Conservation (phyloP, 768 basidiomycete genomes). For the Mycena capillaripes region DNA sequence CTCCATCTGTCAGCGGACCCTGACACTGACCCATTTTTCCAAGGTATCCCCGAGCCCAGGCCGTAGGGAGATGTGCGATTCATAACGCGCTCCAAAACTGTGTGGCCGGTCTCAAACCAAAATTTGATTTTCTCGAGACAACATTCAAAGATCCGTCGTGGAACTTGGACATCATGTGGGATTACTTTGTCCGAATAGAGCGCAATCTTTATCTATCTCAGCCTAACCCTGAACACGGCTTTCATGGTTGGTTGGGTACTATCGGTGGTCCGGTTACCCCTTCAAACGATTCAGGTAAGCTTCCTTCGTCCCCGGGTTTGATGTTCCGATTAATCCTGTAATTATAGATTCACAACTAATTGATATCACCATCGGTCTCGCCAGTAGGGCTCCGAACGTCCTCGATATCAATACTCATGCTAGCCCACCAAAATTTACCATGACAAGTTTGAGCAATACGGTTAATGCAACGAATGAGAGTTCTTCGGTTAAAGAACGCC, state of each 20-base stretch:
- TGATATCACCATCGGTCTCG: conserved; percentile 20
- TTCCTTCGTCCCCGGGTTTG: conserved; percentile 12
- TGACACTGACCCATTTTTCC: conserved; percentile 4
- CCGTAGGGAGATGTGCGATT: conserved; percentile 19
- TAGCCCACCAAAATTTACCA: conserved; percentile 14
- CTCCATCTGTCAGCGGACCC: neutral
- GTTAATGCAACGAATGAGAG: conserved; percentile 20
- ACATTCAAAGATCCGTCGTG: conserved; percentile 27
- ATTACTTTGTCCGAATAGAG: conserved; percentile 22
- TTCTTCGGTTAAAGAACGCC: conserved; percentile 23
- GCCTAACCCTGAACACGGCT: conserved; percentile 25
- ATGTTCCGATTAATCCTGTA: conserved; percentile 8
- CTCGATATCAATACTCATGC: conserved; percentile 19
- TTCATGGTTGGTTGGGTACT: conserved; percentile 24
- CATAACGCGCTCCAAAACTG: conserved; percentile 22
- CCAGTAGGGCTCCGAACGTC: conserved; percentile 14
- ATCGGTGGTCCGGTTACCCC: conserved; percentile 17
- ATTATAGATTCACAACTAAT: conserved; percentile 16
- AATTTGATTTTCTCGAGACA: conserved; percentile 17
- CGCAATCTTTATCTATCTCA: conserved; percentile 23
- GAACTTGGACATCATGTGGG: conserved; percentile 16
- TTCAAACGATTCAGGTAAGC: conserved; percentile 15
- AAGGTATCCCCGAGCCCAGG: conserved; percentile 27
- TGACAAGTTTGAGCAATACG: conserved; percentile 11
- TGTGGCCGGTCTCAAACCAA: conserved; percentile 16